Conservation (phyloP, 305 asterid species). For the Ilex paraguariensis region DNA sequence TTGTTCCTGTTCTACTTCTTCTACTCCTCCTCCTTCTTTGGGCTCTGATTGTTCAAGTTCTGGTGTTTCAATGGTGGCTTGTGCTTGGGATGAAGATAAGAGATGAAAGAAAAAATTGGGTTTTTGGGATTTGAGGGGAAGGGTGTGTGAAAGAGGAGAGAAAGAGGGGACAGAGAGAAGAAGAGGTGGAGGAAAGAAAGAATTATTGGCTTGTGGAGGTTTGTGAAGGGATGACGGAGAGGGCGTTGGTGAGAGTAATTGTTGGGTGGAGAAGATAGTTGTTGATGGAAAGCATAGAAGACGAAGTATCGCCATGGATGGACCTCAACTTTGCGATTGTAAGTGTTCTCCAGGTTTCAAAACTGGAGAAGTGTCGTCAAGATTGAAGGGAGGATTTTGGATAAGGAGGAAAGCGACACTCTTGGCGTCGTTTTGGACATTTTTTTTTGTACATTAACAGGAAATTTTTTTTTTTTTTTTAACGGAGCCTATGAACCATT, state of each 20-base stretch:
- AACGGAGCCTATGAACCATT: too few species aligned
- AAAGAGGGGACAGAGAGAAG: not conserved
- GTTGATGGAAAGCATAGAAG: conserved; percentile 24
- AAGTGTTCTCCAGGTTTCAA: too few species aligned
- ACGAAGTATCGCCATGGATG: conserved; percentile 33
- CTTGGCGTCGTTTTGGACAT: too few species aligned
- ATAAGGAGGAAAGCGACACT: too few species aligned
- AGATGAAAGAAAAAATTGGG: conserved; percentile 28
- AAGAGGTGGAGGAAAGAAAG: conserved; percentile 12
- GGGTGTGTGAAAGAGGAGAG: conserved; percentile 11
- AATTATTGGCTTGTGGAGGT: conserved; percentile 14
- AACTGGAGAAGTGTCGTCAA: too few species aligned
- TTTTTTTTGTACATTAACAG: too few species aligned
- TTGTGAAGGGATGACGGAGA: conserved; percentile 19
- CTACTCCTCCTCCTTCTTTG: conserved; percentile 13
- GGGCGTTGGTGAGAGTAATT: conserved; percentile 19
- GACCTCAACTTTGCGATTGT: too few species aligned
- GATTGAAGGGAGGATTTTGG: too few species aligned
- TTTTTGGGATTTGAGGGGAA: conserved; percentile 19
- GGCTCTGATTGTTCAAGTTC: not conserved
- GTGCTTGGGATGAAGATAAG: conserved; percentile 18
- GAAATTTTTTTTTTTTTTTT: too few species aligned
- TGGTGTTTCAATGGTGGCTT: conserved; percentile 19
- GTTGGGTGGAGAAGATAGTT: conserved; percentile 23
- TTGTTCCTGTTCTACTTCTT: conserved; percentile 18